Evolutionary conservation across 441 rosid species (phyloP).

Genomic region (Brassica hybrid): DNA sequence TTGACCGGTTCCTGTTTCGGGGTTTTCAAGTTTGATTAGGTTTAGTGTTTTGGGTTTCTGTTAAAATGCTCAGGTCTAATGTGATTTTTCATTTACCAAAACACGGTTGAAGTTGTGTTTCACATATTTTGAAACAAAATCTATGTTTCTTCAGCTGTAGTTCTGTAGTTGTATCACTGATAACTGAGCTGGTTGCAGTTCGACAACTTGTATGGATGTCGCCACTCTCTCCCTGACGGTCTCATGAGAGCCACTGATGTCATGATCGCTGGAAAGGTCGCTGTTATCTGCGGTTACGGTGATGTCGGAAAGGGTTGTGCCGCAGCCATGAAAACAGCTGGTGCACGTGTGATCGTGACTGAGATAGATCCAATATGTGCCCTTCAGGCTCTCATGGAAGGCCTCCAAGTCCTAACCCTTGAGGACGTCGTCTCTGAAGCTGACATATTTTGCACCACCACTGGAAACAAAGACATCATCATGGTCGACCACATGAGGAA

Average conservation of each 20-base stretch:
- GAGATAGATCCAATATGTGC: slow-evolving; percentile 95
- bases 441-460: slow-evolving; percentile 87
- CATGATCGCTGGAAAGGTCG: slow-evolving; percentile 83
- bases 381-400: slow-evolving; percentile 94
- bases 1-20: too few relatives aligned
- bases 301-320: slow-evolving; percentile 96
- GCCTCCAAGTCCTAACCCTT: slow-evolving; percentile 71
- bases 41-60: too few relatives aligned
- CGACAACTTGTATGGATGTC: slow-evolving; percentile 74
- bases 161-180: background rate
- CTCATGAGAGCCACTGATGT: slow-evolving; percentile 82
- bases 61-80: too few relatives aligned
- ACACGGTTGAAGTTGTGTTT: too few relatives aligned
- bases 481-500: slow-evolving; percentile 52
- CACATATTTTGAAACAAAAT: too few relatives aligned
- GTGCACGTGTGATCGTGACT: slow-evolving; percentile 86
- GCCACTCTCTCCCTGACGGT: slow-evolving; percentile 77
- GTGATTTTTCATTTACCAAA: too few relatives aligned
- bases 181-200: slow-evolving; percentile 44
- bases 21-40: too few relatives aligned
- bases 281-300: slow-evolving; percentile 83
- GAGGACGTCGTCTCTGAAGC: slow-evolving; percentile 70
- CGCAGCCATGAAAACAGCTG: slow-evolving; percentile 80
- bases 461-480: slow-evolving; percentile 89
- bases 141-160: too few relatives aligned